Evolutionary conservation across 1,284 basidiomycete genomes (phyloP), one percentile per base, ranked within the genome.

Genomic region (Sporisorium iseilematis-ciliati): DNA sequence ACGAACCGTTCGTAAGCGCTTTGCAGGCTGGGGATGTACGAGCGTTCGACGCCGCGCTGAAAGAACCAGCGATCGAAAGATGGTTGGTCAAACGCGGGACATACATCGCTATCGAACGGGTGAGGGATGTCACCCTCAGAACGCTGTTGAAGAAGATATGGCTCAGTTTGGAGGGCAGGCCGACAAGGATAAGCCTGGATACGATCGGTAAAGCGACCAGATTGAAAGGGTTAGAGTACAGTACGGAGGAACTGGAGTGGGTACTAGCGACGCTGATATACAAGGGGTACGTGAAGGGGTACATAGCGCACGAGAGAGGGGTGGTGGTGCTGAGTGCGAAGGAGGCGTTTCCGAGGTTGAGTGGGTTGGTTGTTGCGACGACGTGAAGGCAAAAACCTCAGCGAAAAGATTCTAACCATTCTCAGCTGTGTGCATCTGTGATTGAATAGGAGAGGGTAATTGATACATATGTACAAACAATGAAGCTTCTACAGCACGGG

Each of bases 291-390:
- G 91, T 98, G 85, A 90, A 92, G 64, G 96, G 96, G 5, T 98
- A 98, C 86, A 96, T 99, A 81, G 95, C 93, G 50, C 96, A 99
- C 83, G 93, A 94, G 83, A 92, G 92, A 85, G 91, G 93, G 86
- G 93, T 92, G 88, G 92, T 97, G 3, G 96, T 99, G 3, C 86
- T 99, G 56, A 91, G 93, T 1, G 90, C 91, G 74, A 89, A 89
- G 14, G 92, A 92, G 75, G 90, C 95, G 0, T 98, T 98, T 83
- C 95, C 95, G 2, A 14, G 38, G 4, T 40, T 75, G 11, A 53
- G 48, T 3, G 55, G 25, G 12, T 60, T 73, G 21, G 35, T 57
- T 8, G 18, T 67, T 21, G 41, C 57, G 2, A 59, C 60, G 14
- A 64, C 59, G 7, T 72, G 45, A 18, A 23, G 4, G 31, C 20